These are phyloP conservation scores for Metschnikowia chrysomelidarum DNA, from an alignment of 805 yeast genomes.

Conservation along the genomic window DNA sequence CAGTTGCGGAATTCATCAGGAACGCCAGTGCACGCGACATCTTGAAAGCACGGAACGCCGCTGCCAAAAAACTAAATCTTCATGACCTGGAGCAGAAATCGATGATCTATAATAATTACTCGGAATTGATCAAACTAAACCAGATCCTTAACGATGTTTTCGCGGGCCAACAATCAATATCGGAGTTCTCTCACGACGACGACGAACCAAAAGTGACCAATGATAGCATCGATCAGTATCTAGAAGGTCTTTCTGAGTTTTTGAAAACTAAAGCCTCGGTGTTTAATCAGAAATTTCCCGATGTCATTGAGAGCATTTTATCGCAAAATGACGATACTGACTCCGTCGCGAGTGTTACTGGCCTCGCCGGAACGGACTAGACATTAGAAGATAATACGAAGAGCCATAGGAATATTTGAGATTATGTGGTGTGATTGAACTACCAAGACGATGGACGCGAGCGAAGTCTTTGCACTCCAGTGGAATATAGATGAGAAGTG, in stretches of 20 bases:
- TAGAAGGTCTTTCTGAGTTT: slow-evolving; percentile 10
- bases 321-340: slow-evolving; percentile 10
- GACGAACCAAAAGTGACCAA: slow-evolving; percentile 6
- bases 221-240: slow-evolving; percentile 10
- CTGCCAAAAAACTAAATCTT: slow-evolving; percentile 44
- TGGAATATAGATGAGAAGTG: no score
- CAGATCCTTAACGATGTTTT: slow-evolving; percentile 41
- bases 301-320: slow-evolving; percentile 12
- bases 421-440: no score
- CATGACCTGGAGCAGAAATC: slow-evolving; percentile 64
- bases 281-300: slow-evolving; percentile 17
- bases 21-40: slow-evolving; percentile 13
- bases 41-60: slow-evolving; percentile 15
- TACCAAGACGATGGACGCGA: no score
- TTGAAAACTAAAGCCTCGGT: slow-evolving; percentile 13
- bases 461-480: no score
- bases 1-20: slow-evolving; percentile 10
- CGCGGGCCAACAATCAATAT: slow-evolving; percentile 1
- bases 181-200: slow-evolving; percentile 5
- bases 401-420: no score
- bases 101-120: slow-evolving; percentile 72
- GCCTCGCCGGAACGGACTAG: slow-evolving; percentile 6
- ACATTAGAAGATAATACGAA: no score
- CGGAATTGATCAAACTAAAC: slow-evolving; percentile 66
- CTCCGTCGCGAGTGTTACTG: slow-evolving; percentile 15